These are phyloP conservation scores for Magnolia sinica DNA, from an alignment of 164 flowering plant species.

Conservation along the genomic window DNA sequence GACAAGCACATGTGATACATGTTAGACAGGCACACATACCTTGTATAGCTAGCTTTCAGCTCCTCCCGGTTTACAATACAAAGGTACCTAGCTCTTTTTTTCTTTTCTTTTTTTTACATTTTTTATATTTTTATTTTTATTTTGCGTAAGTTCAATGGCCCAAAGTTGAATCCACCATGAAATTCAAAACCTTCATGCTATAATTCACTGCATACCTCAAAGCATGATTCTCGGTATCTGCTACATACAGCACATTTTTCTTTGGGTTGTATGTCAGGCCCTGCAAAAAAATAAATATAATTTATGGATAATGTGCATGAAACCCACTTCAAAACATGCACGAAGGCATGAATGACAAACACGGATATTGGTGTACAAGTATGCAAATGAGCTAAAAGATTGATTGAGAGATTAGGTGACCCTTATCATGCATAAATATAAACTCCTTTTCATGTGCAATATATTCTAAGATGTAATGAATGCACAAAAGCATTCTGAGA, in stretches of 20 bases:
- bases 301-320: neutral
- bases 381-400: neutral
- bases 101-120: too few species aligned
- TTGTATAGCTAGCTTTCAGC: too few species aligned
- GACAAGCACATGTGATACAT: neutral
- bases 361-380: neutral
- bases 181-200: neutral
- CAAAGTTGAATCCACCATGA: neutral
- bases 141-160: neutral
- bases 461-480: neutral
- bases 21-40: too few species aligned
- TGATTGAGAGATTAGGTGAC: neutral
- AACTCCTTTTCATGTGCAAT: neutral
- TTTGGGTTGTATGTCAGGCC: conserved; percentile 89
- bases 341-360: neutral
- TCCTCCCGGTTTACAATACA: too few species aligned
- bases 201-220: conserved; percentile 54
- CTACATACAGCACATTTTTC: conserved; percentile 88
- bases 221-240: conserved; percentile 98
- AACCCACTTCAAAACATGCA: conserved; percentile 5
- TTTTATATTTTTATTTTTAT: too few species aligned
- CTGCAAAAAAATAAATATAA: conserved; percentile 24
- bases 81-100: too few species aligned
- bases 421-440: neutral
- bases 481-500: neutral